These are phyloP conservation scores for Diversispora eburnea DNA, from an alignment of 192 early-diverging fungal genomes.

Conservation along the genomic window DNA sequence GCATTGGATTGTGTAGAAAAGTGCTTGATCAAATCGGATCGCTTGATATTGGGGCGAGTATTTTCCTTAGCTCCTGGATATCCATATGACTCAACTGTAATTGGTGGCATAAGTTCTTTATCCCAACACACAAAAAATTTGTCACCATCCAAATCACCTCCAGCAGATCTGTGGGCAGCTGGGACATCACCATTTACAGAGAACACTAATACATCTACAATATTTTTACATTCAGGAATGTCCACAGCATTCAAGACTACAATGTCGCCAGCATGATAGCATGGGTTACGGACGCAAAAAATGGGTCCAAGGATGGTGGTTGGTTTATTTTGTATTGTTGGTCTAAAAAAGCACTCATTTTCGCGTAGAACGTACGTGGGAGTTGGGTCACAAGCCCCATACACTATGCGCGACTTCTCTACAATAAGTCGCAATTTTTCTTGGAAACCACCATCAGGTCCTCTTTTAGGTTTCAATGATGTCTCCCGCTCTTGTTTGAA, in stretches of 20 bases:
- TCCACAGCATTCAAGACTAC: conserved; percentile 53
- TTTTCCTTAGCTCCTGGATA: background rate
- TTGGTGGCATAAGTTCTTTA: conserved; percentile 39
- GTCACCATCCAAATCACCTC: conserved; percentile 82
- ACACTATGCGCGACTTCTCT: conserved; percentile 38
- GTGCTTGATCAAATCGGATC: background rate
- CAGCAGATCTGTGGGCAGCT: conserved; percentile 68
- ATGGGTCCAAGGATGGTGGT: conserved; percentile 35
- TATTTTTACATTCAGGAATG: conserved; percentile 39
- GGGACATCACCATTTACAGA: conserved; percentile 60
- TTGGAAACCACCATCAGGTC: conserved; percentile 46
- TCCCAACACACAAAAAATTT: conserved; percentile 63
- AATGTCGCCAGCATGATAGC: conserved; percentile 63
- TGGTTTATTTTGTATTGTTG: conserved; percentile 28
- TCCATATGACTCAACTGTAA: conserved; percentile 5
- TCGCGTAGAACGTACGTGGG: conserved; percentile 31
- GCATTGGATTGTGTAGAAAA: background rate
- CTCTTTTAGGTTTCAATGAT: conserved; percentile 44
- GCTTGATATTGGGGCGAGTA: background rate
- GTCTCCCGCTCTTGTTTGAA: conserved; percentile 36
- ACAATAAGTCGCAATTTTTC: conserved; percentile 52
- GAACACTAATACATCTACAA: conserved; percentile 71
- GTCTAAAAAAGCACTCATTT: conserved; percentile 51
- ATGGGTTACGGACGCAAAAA: conserved; percentile 53
- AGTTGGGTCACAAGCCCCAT: background rate